These are phyloP conservation scores for Paracoccidioides lutzii DNA, from an alignment of 2,329 filamentous ascomycete species.

Conservation along the genomic window DNA sequence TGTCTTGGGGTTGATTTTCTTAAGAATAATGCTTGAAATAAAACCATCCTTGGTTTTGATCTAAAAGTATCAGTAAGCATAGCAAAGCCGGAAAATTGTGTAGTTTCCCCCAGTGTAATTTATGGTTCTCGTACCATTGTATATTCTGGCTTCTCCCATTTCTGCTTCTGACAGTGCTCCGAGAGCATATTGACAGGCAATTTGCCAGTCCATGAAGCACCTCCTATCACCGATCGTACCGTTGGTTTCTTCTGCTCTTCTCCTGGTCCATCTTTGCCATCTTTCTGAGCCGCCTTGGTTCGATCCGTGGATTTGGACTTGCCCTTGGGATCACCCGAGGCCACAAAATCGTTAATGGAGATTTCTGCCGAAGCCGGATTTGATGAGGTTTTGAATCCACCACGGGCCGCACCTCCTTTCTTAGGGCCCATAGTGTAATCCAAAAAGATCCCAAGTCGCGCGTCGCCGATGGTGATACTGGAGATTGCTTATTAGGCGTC, in stretches of 20 bases:
- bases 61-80: conserved; percentile 21
- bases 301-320: conserved; percentile 25
- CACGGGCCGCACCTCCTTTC: conserved; percentile 28
- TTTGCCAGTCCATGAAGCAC: conserved; percentile 94
- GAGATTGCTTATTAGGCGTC: not conserved
- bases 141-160: conserved; percentile 91
- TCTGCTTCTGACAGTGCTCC: conserved; percentile 90
- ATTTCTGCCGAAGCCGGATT: conserved; percentile 21
- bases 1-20: conserved; percentile 63
- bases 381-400: conserved; percentile 28
- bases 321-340: conserved; percentile 7
- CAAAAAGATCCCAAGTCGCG: not conserved
- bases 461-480: not conserved
- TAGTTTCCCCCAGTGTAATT: too few relatives aligned
- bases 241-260: conserved; percentile 46
- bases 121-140: conserved; percentile 48
- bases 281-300: conserved; percentile 9
- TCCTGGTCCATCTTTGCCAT: conserved; percentile 22
- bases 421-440: conserved; percentile 27
- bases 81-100: not conserved
- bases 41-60: conserved; percentile 60
- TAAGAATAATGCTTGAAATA: conserved; percentile 70
- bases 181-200: conserved; percentile 84
- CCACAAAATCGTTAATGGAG: conserved; percentile 12
- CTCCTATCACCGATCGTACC: conserved; percentile 70